Evolutionary conservation across 2,329 filamentous ascomycete genomes (phyloP), one percentile per base, ranked within the genome.

Genomic region (Fusarium nematophilum): DNA sequence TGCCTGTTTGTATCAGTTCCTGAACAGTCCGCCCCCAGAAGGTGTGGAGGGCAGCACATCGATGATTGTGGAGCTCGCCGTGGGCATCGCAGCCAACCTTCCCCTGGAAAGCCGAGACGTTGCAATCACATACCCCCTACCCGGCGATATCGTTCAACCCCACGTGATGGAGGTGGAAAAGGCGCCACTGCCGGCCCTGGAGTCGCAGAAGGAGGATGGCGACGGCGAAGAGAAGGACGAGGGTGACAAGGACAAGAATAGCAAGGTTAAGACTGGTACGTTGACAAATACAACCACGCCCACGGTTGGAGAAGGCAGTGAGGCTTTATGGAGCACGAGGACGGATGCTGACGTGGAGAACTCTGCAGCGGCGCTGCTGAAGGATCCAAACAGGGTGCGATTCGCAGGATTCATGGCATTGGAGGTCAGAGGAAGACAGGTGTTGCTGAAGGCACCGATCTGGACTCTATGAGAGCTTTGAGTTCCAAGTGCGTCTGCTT

Each of bases 51-150:
- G 92, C 45, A 93, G 92, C 60, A 90, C 93, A 3, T 88, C 89
- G 49, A 96, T 95, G 88, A 98, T 99, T 73, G 85, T 97, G 49
- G 93, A 97, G 76, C 83, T 98, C 44, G 92, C 93, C 0, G 85
- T 98, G 25, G 90, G 89, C 57, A 93, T 99, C 62, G 87, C 91
- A 1, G 86, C 89, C 54, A 96, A 97, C 72, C 78, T 98, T 38
- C 94, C 95, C 0, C 78, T 96, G 31, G 95, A 99, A 76, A 95
- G 92, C 66, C 87, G 95, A 62, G 95, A 98, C 70, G 91, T 99
- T 13, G 88, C 87, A 36, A 90, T 99, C 57, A 87, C 90, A 59
- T 97, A 97, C 72, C 93, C 93, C 46, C 78, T 89, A 53, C 94
- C 95, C 0, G 91, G 91, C 36, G 85, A 90, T 37, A 74, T 82